Base-by-base conservation (phyloP, 2,329 filamentous ascomycete species). In the Orbilia blumenaviensis region DNA sequence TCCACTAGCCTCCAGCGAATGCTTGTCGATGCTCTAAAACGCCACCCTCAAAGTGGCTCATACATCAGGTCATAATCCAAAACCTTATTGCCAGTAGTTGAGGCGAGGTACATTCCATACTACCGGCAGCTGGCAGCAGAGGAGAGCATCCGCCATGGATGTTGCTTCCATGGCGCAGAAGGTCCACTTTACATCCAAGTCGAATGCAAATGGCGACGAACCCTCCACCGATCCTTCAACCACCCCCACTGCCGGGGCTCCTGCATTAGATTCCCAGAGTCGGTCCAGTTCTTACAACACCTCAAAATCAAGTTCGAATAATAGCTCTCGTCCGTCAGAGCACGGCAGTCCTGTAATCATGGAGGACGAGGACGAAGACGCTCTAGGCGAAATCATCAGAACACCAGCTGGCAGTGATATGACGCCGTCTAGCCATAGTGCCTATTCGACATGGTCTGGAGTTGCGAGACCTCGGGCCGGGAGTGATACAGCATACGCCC, bases 401-500 rank as follows among this genome's bases (percentile, higher is more conserved):
- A 76, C 72, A 1, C 72, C 72, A 3, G 62, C 54, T 42, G 64
- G 16, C 44, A 76, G 50, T 56, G 72, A 66, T 66, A 60, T 78
- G 72, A 69, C 73, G 77, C 48, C 61, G 44, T 79, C 67, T 54
- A 79, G 61, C 42, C 77, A 42, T 78, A 81, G 41, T 41, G 78
- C 46, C 46, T 78, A 34, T 71, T 79, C 27, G 80, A 75, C 78
- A 1, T 80, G 78, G 68, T 75, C 69, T 7, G 46, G 52, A 36
- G 36, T 78, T 77, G 38, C 78, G n/a, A 78, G 66, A 29, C 42
- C 63, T 64, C 84, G 81, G 32, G 82, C 83, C 77, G 85, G 84
- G 58, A 77, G 83, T 58, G 81, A 82, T 41, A 68, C 80, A 3
- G 84, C 82, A 79, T 83, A 80, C 81, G 85, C 83, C 82, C 87